These are phyloP conservation scores for Fusarium lyarnte DNA, from an alignment of 2,329 filamentous ascomycete species.

Conservation along the genomic window DNA sequence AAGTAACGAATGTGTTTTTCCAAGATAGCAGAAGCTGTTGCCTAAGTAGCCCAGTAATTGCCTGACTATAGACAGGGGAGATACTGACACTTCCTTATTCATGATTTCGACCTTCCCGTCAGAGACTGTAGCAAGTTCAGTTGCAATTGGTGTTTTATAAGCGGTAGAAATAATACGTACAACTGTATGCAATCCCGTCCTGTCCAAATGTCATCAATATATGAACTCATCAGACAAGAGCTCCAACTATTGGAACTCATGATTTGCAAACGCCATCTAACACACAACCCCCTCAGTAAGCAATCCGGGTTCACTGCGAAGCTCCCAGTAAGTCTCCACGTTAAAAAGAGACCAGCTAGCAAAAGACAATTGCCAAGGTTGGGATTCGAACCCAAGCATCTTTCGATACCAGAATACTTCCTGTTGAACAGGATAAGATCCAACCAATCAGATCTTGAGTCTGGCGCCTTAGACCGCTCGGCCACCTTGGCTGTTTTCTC, in stretches of 20 bases:
- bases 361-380: neutral
- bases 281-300: too few species aligned
- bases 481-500: neutral
- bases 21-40: neutral
- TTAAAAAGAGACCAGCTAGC: neutral
- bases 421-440: neutral
- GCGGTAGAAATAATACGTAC: neutral
- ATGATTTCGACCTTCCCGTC: neutral
- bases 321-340: neutral
- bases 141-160: neutral
- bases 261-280: neutral
- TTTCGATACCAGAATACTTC: neutral
- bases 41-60: neutral
- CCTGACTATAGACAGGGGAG: too few species aligned
- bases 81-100: neutral
- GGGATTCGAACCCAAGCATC: slow-evolving; percentile 6
- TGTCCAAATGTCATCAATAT: neutral
- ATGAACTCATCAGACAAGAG: neutral
- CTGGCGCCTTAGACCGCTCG: neutral
- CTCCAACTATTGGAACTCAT: neutral
- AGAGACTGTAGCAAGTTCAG: neutral
- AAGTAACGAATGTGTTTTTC: too few species aligned
- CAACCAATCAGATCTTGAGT: neutral
- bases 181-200: neutral
- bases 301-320: neutral